Percentiles rank a stretch among this genome's conserved stretches.
Conservation (phyloP, 1,284 basidiomycete genomes). For the Albatrellus sp. region DNA sequence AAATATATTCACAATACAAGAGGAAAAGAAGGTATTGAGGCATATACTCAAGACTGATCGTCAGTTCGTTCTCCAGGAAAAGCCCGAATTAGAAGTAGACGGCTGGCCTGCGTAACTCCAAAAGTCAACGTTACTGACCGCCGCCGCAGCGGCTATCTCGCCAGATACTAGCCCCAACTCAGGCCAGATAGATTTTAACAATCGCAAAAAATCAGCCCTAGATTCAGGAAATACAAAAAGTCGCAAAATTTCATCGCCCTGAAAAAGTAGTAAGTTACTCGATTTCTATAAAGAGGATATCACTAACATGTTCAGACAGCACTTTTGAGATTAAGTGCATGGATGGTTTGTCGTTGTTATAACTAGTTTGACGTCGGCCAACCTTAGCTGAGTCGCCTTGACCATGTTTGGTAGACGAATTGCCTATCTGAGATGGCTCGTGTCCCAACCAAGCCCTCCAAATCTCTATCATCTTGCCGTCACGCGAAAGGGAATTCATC, state of each 20-base stretch:
- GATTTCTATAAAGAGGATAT: not conserved
- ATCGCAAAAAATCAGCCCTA: conserved; percentile 42
- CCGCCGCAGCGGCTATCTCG: too few relatives aligned
- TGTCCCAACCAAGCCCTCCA: conserved; percentile 51
- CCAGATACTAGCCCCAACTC: conserved; percentile 30
- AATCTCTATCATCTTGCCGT: conserved; percentile 60
- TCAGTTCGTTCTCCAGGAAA: too few relatives aligned
- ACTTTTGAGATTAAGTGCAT: conserved; percentile 34
- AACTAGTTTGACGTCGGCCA: not conserved
- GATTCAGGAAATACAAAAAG: conserved; percentile 63
- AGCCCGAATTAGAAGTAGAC: too few relatives aligned
- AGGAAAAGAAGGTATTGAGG: too few relatives aligned
- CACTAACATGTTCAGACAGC: conserved; percentile 47
- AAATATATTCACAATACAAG: too few relatives aligned
- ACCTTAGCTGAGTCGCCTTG: conserved; percentile 20
- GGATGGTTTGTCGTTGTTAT: conserved; percentile 17
- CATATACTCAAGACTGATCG: too few relatives aligned
- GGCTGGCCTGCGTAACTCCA: conserved; percentile 18
- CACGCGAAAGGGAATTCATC: conserved; percentile 40
- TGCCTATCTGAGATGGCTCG: not conserved
- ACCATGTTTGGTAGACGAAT: conserved; percentile 30
- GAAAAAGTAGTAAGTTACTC: conserved; percentile 3
- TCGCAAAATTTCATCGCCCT: conserved; percentile 44
- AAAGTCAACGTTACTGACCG: conserved; percentile 18
- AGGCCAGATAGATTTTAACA: conserved; percentile 31